Conservation (phyloP, 768 basidiomycete species). For the Suillus clintonianus region DNA sequence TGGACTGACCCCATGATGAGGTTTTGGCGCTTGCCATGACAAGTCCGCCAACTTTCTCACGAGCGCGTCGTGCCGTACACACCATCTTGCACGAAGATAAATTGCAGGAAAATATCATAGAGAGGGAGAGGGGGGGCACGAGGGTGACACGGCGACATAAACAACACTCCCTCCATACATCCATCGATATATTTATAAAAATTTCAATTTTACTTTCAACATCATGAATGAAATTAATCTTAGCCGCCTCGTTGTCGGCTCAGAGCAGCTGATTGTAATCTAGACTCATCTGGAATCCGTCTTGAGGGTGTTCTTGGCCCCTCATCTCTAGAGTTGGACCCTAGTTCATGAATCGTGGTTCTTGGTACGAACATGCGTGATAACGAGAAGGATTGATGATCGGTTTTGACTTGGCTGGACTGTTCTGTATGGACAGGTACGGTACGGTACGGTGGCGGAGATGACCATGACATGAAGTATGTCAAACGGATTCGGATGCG, state of each 20-base stretch:
- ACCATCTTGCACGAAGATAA: background rate
- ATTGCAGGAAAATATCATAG: no score
- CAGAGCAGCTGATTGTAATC: background rate
- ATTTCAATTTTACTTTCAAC: background rate
- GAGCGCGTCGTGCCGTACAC: background rate
- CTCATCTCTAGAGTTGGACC: no score
- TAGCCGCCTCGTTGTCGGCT: background rate
- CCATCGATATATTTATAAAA: no score
- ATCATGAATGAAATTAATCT: constrained; percentile 1
- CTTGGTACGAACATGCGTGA: background rate
- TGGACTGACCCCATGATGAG: no score
- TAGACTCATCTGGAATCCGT: background rate
- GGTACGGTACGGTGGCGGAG: background rate
- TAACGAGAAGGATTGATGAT: background rate
- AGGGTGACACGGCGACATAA: background rate
- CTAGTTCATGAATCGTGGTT: background rate
- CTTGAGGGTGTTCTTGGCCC: no score
- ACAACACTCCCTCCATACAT: no score
- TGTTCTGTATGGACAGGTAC: background rate
- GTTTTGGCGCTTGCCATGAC: no score
- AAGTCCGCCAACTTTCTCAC: background rate
- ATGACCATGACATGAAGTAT: background rate
- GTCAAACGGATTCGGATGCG: background rate
- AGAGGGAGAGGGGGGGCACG: background rate
- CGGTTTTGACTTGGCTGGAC: background rate